A percentile compares a stretch with the other conserved stretches of the same genome.
These are phyloP conservation scores for Pseudopediastrum boryanum DNA, from an alignment of 139 green algal species.

Conservation along the genomic window DNA sequence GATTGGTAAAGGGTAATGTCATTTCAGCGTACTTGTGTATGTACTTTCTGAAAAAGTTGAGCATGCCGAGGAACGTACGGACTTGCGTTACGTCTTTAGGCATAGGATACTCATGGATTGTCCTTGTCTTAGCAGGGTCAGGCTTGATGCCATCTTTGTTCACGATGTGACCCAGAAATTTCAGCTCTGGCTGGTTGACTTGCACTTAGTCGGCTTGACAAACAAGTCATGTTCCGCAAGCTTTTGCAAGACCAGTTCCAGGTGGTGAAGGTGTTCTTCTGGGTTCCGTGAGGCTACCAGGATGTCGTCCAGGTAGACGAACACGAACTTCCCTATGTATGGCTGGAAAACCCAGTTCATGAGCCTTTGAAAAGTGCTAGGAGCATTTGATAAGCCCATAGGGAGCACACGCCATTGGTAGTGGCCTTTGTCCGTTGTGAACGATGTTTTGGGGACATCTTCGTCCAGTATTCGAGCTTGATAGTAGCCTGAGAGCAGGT, in stretches of 20 bases:
- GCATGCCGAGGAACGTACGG: conserved; percentile 31
- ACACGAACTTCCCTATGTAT: conserved; percentile 39
- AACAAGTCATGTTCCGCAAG: conserved; percentile 38
- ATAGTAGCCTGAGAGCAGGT: no score
- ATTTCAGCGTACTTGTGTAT: conserved; percentile 31
- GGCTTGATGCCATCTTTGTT: conserved; percentile 12
- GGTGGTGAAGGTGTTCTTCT: conserved; percentile 53
- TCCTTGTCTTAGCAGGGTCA: conserved; percentile 17
- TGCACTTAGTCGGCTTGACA: conserved; percentile 48
- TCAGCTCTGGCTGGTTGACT: conserved; percentile 33
- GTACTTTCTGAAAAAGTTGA: conserved; percentile 32
- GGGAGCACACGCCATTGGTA: conserved; percentile 57
- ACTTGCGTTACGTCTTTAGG: conserved; percentile 17
- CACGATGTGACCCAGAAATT: conserved; percentile 40
- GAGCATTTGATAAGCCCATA: conserved; percentile 63
- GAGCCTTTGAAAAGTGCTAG: conserved; percentile 57
- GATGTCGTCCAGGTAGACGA: conserved; percentile 39
- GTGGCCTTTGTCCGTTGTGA: conserved; percentile 49
- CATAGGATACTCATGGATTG: conserved; percentile 14
- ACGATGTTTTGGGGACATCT: conserved; percentile 57
- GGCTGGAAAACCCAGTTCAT: conserved; percentile 61
- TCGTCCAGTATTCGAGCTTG: conserved; percentile 47
- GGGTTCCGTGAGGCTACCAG: conserved; percentile 50
- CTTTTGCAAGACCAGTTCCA: conserved; percentile 40
- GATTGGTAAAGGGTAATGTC: conserved; percentile 3